phyloP scores from a whole-genome alignment of 148 eudicot species.

The Rhododendron simsii region DNA sequence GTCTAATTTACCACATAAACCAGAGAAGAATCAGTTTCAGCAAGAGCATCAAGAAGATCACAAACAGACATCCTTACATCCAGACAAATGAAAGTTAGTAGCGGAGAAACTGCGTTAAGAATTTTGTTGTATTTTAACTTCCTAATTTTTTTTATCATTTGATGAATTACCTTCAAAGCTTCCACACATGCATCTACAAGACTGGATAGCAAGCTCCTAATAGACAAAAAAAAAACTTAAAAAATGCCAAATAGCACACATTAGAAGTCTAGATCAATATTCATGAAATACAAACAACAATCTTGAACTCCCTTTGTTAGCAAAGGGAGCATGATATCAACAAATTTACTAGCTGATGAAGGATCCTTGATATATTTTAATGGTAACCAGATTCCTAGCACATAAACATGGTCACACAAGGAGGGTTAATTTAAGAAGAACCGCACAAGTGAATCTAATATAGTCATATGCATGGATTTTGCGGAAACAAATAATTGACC shows the following conservation, averaged over 20 bases:
- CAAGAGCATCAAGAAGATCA: slow-evolving; percentile 58
- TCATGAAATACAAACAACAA: slow-evolving; percentile 39
- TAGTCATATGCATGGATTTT: neutral
- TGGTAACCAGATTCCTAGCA: slow-evolving; percentile 60
- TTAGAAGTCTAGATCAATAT: neutral
- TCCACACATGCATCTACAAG: slow-evolving; percentile 53
- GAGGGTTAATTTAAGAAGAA: slow-evolving; percentile 7
- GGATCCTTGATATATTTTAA: slow-evolving; percentile 60
- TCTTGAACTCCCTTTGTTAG: slow-evolving; percentile 40
- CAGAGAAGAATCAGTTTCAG: slow-evolving; percentile 58
- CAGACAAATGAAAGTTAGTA: slow-evolving; percentile 56
- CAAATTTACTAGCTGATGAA: slow-evolving; percentile 48
- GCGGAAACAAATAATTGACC: neutral
- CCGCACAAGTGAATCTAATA: neutral
- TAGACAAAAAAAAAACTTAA: neutral
- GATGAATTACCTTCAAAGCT: slow-evolving; percentile 52
- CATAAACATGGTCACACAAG: slow-evolving; percentile 5
- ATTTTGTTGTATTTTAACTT: slow-evolving; percentile 42
- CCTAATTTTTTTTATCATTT: slow-evolving; percentile 40
- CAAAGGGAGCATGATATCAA: slow-evolving; percentile 72
- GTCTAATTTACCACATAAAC: slow-evolving; percentile 39
- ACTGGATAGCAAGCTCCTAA: too few relatives aligned
- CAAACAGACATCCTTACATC: slow-evolving; percentile 58
- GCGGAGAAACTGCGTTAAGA: slow-evolving; percentile 50
- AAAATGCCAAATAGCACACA: neutral